Evolutionary conservation across 345 rosid species (phyloP), one percentile per base, ranked within the genome.

Genomic region (Eucalyptus polybractea): DNA sequence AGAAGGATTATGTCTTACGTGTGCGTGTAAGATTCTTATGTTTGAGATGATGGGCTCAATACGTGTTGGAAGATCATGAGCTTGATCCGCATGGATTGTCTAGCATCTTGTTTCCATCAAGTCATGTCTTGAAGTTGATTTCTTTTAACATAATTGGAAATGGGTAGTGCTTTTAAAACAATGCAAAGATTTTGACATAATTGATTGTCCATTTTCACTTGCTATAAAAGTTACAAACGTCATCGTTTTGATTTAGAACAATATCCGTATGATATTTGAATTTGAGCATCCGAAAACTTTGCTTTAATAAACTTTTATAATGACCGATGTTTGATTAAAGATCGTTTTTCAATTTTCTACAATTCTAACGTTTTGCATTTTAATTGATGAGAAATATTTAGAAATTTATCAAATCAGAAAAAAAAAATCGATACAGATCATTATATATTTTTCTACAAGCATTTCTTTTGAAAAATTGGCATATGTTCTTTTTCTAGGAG

Each of bases 221-320:
- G 2, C 0, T 22, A 4, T 4, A 15, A 37, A 33, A 24, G 3
- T 21, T 19, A 6, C 2, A 13, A 1, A 19, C 19, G 27, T 1
- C 4, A 69, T 33, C 7, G 4, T 8, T 16, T 10, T 16, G 7
- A 33, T 33, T 33, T 8, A 33, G 7, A 16, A 31, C 2, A 31
- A 31, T 17, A 16, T 11, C 4, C 0, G 2, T 9, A 0, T 5
- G 2, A 42, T 0, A 11, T 19, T 37, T 10, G 4, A 37, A 4
- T 72, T 72, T 21, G 47, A 37, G 4, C 2, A 21, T 6, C 1
- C 1, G 3, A 72, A 69, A 33, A 19, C 25, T 72, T 6, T 12
- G 44, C 3, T 6, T 1, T 4, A 3, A 19, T 37, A 24, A 5
- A 17, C 7, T 10, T 37, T 37, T 13, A 21, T 5, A 56, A 56